A percentile compares a stretch with the other conserved stretches of the same genome.
Evolutionary conservation across 1,284 basidiomycete species (phyloP).

Genomic region (Microbotryum saponariae): DNA sequence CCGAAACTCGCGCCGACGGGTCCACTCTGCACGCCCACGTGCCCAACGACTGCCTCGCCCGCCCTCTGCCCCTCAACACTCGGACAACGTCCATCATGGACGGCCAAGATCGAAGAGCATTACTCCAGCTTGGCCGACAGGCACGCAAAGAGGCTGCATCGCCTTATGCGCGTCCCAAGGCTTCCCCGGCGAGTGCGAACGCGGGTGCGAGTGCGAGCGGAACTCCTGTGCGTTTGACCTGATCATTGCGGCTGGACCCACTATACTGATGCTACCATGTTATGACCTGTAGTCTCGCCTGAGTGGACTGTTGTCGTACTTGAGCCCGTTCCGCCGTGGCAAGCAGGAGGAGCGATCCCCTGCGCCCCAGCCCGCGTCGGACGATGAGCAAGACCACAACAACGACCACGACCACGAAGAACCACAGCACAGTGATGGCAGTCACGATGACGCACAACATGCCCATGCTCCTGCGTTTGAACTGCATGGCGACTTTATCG

Average conservation of each 20-base stretch:
- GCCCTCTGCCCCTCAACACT: neutral
- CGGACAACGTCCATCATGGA: neutral
- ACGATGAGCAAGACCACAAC: neutral
- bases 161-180: neutral
- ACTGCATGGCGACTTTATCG: neutral
- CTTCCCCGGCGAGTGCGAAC: neutral
- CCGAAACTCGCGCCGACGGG: neutral
- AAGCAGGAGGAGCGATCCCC: neutral
- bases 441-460: neutral
- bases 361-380: neutral
- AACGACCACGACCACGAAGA: neutral
- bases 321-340: constrained; percentile 5
- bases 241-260: neutral
- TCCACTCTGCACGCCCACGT: too few relatives aligned
- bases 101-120: neutral
- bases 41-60: neutral
- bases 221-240: neutral
- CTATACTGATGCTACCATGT: neutral
- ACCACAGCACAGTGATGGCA: neutral
- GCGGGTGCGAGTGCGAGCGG: neutral
- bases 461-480: constrained; percentile 9
- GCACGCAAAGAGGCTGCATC: constrained; percentile 3
- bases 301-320: constrained; percentile 2
- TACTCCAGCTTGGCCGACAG: neutral
- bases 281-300: neutral